Evolutionary conservation across 352 stramenopile genomes (phyloP).

Genomic region (Pythium brachiatum): DNA sequence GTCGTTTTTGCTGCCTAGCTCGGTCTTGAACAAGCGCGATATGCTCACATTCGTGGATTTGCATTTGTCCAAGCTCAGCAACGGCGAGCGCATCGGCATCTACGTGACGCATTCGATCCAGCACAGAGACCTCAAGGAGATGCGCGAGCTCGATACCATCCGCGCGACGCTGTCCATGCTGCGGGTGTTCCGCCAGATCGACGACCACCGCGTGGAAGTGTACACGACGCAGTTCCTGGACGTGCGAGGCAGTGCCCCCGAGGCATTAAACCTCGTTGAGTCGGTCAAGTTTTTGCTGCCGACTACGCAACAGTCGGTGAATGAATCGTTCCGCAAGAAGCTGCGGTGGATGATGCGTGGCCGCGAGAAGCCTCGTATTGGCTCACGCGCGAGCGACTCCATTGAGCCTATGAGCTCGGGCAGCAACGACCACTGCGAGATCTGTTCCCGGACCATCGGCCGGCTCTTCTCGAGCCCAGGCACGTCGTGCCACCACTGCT

Average conservation of each 20-base stretch:
- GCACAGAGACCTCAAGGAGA: constrained; percentile 40
- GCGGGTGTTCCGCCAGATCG: constrained; percentile 42
- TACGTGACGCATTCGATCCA: constrained; percentile 50
- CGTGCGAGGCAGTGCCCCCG: not conserved
- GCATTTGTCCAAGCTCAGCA: not conserved
- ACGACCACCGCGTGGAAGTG: constrained; percentile 35
- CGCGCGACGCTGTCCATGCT: constrained; percentile 34
- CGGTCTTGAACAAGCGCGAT: constrained; percentile 16
- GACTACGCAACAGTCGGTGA: constrained; percentile 1
- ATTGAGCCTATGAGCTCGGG: not conserved
- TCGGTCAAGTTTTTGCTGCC: constrained; percentile 21
- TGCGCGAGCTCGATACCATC: constrained; percentile 32
- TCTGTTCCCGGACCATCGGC: constrained; percentile 8
- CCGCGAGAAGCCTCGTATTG: not conserved
- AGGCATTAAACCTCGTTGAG: constrained; percentile 20
- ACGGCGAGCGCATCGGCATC: constrained; percentile 47
- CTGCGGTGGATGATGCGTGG: constrained; percentile 35
- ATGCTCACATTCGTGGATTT: constrained; percentile 23
- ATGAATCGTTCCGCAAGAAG: constrained; percentile 41
- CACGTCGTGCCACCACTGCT: constrained; percentile 21
- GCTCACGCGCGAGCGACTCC: not conserved
- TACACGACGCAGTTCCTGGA: constrained; percentile 40
- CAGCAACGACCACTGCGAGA: constrained; percentile 2
- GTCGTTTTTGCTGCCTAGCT: constrained; percentile 4
- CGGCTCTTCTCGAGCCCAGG: constrained; percentile 9